Base-by-base conservation (phyloP, 2,329 filamentous ascomycete species). In the Sporothrix luriei region DNA sequence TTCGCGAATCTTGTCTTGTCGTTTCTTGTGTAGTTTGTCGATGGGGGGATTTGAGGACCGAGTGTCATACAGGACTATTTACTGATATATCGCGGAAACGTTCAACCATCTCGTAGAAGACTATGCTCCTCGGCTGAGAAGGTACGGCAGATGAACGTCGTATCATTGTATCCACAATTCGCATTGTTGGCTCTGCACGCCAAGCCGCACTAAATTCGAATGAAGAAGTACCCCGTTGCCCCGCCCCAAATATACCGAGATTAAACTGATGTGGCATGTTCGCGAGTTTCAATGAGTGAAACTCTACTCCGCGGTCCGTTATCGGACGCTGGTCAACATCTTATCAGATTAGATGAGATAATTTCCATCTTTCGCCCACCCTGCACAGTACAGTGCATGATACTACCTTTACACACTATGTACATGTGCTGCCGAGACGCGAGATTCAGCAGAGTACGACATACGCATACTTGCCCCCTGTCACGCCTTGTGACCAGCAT, bases 301-400 rank as follows among this genome's bases (percentile, higher is more conserved):
- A 46, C 9, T 21, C 7, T 21, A n/a, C n/a, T 55, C 54, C 29
- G 9, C 29, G 52, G 33, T 59, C 55, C 55, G 33, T 24, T 19
- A 49, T 29, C 64, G 48, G 64, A 52, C 14, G 19, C n/a, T 13
- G 33, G 14, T 40, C 2, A 49, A 65, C 29, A 68, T 70, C 57
- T 69, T 69, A 70, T 70, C 68, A 65, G 68, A 69, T 69, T 69
- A 65, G 59, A 62, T n/a, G n/a, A n/a, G n/a, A n/a, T n/a, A n/a
- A n/a, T n/a, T n/a, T n/a, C n/a, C n/a, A n/a, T n/a, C n/a, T n/a
- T 52, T 43, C 26, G 10, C 14, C 11, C 13, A 49, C 61, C 48
- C 19, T 24, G n/a, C 33, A 64, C 61, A 21, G 43, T 64, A 64
- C 59, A 49, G 4, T 24, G 11, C 19, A n/a, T 19, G 9, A 9